Percentiles rank a stretch among this genome's conserved stretches.
Conservation (phyloP, 1,139 yeast species). For the Zygosaccharomyces sapae region DNA sequence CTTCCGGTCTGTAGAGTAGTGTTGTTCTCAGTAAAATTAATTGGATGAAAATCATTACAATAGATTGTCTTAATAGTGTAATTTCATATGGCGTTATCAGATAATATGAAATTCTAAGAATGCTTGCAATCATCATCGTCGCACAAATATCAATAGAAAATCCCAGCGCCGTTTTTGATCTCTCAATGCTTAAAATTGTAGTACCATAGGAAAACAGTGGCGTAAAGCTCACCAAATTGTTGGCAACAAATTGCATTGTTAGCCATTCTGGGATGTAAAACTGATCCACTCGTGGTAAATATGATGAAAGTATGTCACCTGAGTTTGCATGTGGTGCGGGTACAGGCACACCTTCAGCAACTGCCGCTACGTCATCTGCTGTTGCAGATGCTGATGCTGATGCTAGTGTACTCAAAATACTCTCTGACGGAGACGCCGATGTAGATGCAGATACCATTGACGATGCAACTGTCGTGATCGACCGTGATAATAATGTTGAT, state of each 20-base stretch:
- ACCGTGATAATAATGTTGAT: neutral
- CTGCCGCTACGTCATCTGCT: constrained; percentile 6
- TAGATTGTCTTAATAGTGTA: constrained; percentile 68
- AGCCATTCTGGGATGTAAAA: constrained; percentile 45
- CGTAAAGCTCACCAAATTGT: constrained; percentile 56
- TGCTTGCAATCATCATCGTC: constrained; percentile 78
- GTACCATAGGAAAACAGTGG: constrained; percentile 86
- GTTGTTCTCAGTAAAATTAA: constrained; percentile 57
- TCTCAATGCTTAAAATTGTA: constrained; percentile 65
- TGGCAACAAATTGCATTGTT: constrained; percentile 40
- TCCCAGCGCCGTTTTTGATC: constrained; percentile 64
- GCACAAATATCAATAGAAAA: constrained; percentile 87
- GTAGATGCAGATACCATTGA: neutral
- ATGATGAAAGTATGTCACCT: constrained; percentile 27
- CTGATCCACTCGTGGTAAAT: constrained; percentile 38
- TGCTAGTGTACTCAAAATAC: neutral
- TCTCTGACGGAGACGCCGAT: neutral
- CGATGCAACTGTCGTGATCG: neutral
- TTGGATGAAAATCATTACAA: constrained; percentile 76
- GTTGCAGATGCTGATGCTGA: neutral
- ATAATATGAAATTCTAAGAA: constrained; percentile 70
- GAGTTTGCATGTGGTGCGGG: constrained; percentile 3
- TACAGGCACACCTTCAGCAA: constrained; percentile 4
- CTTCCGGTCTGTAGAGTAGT: constrained; percentile 50
- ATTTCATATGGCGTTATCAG: constrained; percentile 74